Percentiles rank a stretch among this genome's conserved stretches.
phyloP scores from a whole-genome alignment of 345 rosid genomes.

The Draba incana region DNA sequence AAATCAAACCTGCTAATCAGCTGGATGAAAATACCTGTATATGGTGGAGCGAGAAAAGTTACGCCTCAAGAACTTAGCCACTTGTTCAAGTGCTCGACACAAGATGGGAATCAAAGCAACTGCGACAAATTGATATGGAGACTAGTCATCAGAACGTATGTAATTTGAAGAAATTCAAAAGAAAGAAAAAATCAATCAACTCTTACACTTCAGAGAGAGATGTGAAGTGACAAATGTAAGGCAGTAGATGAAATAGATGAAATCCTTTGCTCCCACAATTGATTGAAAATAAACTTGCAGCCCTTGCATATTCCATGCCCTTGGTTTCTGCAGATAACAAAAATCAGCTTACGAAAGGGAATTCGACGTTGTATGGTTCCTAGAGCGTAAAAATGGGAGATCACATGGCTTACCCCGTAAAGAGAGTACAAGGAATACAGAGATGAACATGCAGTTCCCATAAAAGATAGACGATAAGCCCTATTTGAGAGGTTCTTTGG shows the following conservation, averaged over 20 bases:
- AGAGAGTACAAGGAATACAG: constrained; percentile 82
- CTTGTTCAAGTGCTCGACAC: constrained; percentile 76
- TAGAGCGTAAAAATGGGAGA: constrained; percentile 12
- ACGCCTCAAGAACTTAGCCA: constrained; percentile 86
- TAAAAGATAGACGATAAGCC: constrained; percentile 85
- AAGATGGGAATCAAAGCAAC: constrained; percentile 92
- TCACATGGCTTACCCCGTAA: constrained; percentile 67
- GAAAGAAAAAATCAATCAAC: constrained; percentile 8
- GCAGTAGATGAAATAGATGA: constrained; percentile 90
- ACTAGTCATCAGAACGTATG: constrained; percentile 21
- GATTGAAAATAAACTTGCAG: constrained; percentile 85
- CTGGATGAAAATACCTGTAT: constrained; percentile 62
- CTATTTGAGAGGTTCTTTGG: constrained; percentile 76
- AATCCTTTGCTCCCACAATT: constrained; percentile 83
- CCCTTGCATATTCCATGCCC: constrained; percentile 90
- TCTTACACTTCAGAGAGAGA: constrained; percentile 89
- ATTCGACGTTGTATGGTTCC: constrained; percentile 13
- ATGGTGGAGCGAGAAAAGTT: constrained; percentile 81
- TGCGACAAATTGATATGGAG: constrained; percentile 42
- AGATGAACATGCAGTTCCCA: constrained; percentile 93
- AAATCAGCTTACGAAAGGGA: constrained; percentile 28
- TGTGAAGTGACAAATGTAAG: constrained; percentile 83
- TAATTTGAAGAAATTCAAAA: neutral
- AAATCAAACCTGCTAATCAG: constrained; percentile 16
- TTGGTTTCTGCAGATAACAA: constrained; percentile 66